Evolutionary conservation across 495 filamentous ascomycete genomes (phyloP), one percentile per base, ranked within the genome.

Genomic region (Podospora fimiseda): DNA sequence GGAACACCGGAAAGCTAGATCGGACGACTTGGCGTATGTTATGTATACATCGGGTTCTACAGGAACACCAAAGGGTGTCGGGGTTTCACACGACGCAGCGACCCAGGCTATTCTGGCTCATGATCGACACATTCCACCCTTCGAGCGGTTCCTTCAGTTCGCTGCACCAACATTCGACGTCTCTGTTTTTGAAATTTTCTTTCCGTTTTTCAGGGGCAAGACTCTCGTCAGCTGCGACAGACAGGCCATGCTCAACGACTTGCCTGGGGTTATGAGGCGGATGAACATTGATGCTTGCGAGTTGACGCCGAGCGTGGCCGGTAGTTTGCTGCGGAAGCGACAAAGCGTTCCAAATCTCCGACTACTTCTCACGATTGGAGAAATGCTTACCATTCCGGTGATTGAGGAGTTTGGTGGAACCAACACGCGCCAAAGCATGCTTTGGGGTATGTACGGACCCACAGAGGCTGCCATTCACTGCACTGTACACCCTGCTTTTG

Each of bases 1-100:
- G 0, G 16, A 48, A 20, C 48, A 52, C 27, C 59, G 45, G 22
- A 22, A 58, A 15, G 54, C 63, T 1, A 51, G 40, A 3, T 51
- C 67, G 2, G 44, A 57, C 1, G 75, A 88, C 57, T 60, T 88
- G 6, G 90, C 89, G 15, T 96, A 95, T 67, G 79, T 96, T 40
- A 87, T 95, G 80, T 96, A 95, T 60, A 96, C 90, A 1, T 90
- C 85, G 13, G 90, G 90, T 11, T 90, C 88, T 5, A 95, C 89
- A 0, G 90, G 90, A n/a, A 79, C 78, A 3, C 90, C 90, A 2
- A 96, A 96, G 70, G 90, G 90, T 0, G 90, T 95, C 2, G 74
- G 74, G 0, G 70, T 95, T 27, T 86, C 87, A 21, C 90, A 96
- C 70, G 66, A 73, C 9, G 87, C 90, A 14, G 89, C 72, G 18